These are phyloP conservation scores for Anthoceros angustus DNA, from an alignment of 225 moss, liverwort and hornwort species.

Conservation along the genomic window DNA sequence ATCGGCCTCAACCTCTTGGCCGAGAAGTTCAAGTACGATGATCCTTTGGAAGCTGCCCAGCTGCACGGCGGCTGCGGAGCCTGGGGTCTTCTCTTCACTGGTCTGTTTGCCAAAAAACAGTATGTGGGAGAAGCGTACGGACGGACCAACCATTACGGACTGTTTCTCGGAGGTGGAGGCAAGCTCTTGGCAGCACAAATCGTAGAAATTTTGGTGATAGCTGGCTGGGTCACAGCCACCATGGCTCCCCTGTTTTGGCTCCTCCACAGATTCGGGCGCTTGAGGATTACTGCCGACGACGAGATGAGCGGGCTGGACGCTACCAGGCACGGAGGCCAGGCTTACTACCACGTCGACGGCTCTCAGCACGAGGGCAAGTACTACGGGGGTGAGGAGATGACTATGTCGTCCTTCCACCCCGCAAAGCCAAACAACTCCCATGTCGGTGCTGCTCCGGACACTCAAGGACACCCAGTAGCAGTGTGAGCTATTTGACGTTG, in stretches of 20 bases:
- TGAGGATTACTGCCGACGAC: slow-evolving; percentile 51
- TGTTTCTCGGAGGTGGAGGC: slow-evolving; percentile 83
- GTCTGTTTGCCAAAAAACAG: slow-evolving; percentile 51
- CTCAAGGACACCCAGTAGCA: background rate
- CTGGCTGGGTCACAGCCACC: slow-evolving; percentile 39
- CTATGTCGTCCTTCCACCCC: background rate
- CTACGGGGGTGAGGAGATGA: background rate
- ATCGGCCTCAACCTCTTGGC: slow-evolving; percentile 52
- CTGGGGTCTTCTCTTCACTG: slow-evolving; percentile 68
- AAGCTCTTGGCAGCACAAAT: slow-evolving; percentile 55
- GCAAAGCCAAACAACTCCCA: background rate
- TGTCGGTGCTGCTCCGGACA: background rate
- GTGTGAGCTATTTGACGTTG: background rate
- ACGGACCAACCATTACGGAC: slow-evolving; percentile 26
- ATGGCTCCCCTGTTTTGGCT: slow-evolving; percentile 52
- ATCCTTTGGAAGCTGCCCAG: slow-evolving; percentile 83
- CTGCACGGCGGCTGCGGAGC: slow-evolving; percentile 82
- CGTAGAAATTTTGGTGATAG: slow-evolving; percentile 51
- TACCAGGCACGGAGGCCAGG: slow-evolving; percentile 60
- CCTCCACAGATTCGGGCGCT: slow-evolving; percentile 27
- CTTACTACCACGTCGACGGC: slow-evolving; percentile 44
- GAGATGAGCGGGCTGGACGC: slow-evolving; percentile 74
- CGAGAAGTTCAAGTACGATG: slow-evolving; percentile 34
- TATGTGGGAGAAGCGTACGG: slow-evolving; percentile 32
- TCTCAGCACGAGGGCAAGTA: slow-evolving; percentile 4